Percentiles rank a stretch among this genome's conserved stretches.
These are phyloP conservation scores for Talaromyces albobiverticillius DNA, from an alignment of 2,329 filamentous ascomycete genomes.

Conservation along the genomic window DNA sequence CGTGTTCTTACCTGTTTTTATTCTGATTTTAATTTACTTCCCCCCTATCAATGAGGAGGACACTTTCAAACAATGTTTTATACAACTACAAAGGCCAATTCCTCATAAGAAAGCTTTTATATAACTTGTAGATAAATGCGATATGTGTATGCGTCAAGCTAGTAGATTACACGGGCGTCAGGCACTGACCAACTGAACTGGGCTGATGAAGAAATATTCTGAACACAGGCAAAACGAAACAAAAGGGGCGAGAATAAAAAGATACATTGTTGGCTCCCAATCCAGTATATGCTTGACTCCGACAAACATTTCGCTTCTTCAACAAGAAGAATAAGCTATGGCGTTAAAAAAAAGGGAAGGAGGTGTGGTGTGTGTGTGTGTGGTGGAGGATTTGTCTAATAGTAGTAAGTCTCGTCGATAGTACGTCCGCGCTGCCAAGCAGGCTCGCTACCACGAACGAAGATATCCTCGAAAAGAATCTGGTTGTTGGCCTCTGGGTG, in stretches of 20 bases:
- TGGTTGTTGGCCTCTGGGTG: slow-evolving; percentile 72
- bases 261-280: slow-evolving; percentile 11
- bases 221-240: slow-evolving; percentile 3
- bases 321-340: not conserved
- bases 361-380: too few species aligned
- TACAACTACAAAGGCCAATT: too few species aligned
- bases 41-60: too few species aligned
- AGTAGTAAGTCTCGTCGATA: slow-evolving; percentile 89
- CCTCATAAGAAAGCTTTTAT: too few species aligned
- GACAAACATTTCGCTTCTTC: not conserved
- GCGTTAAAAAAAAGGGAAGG: not conserved
- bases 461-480: slow-evolving; percentile 96
- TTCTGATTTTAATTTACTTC: too few species aligned
- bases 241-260: not conserved
- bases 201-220: not conserved
- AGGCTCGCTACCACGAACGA: slow-evolving; percentile 83
- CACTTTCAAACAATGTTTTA: too few species aligned
- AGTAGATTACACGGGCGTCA: not conserved
- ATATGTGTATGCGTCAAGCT: not conserved
- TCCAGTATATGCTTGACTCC: slow-evolving; percentile 9
- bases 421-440: slow-evolving; percentile 82
- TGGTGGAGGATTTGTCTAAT: slow-evolving; percentile 39
- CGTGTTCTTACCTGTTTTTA: too few species aligned
- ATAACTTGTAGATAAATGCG: too few species aligned
- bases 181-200: not conserved